Conservation (phyloP, 345 rosid genomes). For the Acer negundo region DNA sequence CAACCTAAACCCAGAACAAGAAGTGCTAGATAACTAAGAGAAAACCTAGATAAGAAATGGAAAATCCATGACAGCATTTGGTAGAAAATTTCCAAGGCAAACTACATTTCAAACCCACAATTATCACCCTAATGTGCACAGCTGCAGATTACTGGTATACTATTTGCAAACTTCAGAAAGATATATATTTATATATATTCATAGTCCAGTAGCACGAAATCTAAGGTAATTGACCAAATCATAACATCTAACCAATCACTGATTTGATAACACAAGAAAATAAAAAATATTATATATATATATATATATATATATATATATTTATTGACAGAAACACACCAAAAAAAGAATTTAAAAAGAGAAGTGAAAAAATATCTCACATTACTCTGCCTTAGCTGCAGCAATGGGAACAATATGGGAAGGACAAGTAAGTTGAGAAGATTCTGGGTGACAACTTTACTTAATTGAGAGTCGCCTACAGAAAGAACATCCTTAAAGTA, state of each 20-base stretch:
- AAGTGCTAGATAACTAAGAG: neutral
- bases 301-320: neutral
- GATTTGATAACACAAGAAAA: neutral
- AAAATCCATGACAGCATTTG: neutral
- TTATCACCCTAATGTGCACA: neutral
- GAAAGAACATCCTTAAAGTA: conserved; percentile 62
- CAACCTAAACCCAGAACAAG: neutral
- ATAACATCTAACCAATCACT: neutral
- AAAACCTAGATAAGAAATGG: neutral
- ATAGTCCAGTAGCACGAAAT: neutral
- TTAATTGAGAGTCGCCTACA: conserved; percentile 48
- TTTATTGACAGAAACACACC: neutral
- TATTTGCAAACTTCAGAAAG: conserved; percentile 2
- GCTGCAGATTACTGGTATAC: neutral
- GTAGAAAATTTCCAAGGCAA: neutral
- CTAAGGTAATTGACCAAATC: neutral
- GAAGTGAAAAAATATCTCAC: conserved; percentile 43
- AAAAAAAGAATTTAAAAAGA: neutral
- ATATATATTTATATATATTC: neutral
- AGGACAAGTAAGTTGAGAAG: conserved; percentile 50
- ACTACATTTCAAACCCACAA: neutral
- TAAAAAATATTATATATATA: neutral
- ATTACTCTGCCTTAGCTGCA: conserved; percentile 37
- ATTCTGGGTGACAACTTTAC: conserved; percentile 44
- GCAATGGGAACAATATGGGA: conserved; percentile 52